phyloP scores from a whole-genome alignment of 345 rosid genomes.

The Eucalyptus polybractea region DNA sequence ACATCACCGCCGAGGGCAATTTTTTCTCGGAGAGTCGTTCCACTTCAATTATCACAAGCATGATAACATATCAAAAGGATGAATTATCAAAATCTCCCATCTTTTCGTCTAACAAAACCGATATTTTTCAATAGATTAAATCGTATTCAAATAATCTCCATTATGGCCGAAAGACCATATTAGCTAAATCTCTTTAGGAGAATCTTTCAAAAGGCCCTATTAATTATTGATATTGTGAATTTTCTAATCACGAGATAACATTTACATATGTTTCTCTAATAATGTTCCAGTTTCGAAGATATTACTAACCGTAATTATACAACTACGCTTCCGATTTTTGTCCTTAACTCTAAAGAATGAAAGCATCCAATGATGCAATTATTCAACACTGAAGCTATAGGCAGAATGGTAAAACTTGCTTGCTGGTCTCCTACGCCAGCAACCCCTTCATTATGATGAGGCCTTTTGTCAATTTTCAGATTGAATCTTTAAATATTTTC shows the following conservation, averaged over 20 bases:
- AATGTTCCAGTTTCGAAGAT: neutral
- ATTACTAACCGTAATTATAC: neutral
- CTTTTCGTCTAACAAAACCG: neutral
- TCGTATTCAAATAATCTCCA: neutral
- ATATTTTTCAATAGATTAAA: neutral
- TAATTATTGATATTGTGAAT: neutral
- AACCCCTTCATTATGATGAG: neutral
- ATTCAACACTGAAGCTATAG: neutral
- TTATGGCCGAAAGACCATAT: neutral
- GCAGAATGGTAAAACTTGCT: neutral
- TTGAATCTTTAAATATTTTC: neutral
- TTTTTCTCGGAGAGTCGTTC: neutral
- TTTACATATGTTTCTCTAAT: neutral
- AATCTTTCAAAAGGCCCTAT: neutral
- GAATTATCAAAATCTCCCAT: conserved; percentile 19
- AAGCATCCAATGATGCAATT: neutral
- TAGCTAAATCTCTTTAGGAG: neutral
- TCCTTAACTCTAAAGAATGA: neutral
- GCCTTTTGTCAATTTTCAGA: neutral
- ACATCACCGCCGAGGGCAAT: neutral
- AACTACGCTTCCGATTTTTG: neutral
- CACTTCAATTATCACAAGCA: neutral
- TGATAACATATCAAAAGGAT: neutral
- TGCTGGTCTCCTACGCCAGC: neutral
- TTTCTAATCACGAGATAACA: neutral